phyloP scores from a whole-genome alignment of 805 yeast genomes.

The Naumovozyma castellii region DNA sequence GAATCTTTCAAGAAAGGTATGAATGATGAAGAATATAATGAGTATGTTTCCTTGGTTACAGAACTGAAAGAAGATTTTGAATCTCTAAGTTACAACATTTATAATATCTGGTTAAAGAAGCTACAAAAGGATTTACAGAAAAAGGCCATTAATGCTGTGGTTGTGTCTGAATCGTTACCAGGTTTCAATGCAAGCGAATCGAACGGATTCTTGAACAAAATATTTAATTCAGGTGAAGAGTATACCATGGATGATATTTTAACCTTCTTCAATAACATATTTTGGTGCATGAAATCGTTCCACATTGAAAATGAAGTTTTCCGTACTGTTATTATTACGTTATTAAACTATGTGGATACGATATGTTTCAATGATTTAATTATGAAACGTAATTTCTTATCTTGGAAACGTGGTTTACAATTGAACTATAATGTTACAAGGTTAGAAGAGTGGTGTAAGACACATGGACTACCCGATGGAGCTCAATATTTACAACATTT shows the following conservation, averaged over 20 bases:
- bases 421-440: slow-evolving; percentile 93
- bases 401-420: slow-evolving; percentile 97
- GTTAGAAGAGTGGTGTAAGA: slow-evolving; percentile 96
- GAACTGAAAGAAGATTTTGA: slow-evolving; percentile 92
- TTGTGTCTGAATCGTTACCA: slow-evolving; percentile 87
- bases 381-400: slow-evolving; percentile 85
- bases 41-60: slow-evolving; percentile 78
- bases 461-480: slow-evolving; percentile 84
- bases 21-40: slow-evolving; percentile 84
- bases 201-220: slow-evolving; percentile 70
- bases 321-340: slow-evolving; percentile 73
- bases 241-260: slow-evolving; percentile 92
- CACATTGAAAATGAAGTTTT: slow-evolving; percentile 78
- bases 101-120: slow-evolving; percentile 94
- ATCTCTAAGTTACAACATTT: slow-evolving; percentile 83
- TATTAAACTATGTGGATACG: slow-evolving; percentile 81
- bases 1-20: slow-evolving; percentile 71
- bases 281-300: slow-evolving; percentile 88
- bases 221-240: slow-evolving; percentile 60
- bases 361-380: slow-evolving; percentile 90
- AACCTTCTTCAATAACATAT: slow-evolving; percentile 78
- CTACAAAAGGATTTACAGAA: slow-evolving; percentile 83
- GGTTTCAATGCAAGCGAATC: slow-evolving; percentile 87
- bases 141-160: slow-evolving; percentile 91
- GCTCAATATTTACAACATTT: slow-evolving; percentile 75